phyloP scores from a whole-genome alignment of 352 stramenopile species.

The Globisporangium megalacanthum region DNA sequence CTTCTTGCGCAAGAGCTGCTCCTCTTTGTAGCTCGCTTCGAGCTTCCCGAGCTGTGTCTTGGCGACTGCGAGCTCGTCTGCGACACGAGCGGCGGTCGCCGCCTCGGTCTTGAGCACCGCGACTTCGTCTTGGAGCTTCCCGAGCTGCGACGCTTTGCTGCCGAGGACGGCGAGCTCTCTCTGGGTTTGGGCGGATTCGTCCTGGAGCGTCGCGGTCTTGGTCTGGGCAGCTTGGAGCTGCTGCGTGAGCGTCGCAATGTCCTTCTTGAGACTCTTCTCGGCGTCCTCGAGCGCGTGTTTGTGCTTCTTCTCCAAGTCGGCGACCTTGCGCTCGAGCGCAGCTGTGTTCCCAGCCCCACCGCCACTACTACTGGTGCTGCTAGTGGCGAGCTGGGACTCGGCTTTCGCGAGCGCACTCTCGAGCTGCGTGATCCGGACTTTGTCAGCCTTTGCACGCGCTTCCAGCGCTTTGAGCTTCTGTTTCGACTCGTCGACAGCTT shows the following conservation, averaged over 20 bases:
- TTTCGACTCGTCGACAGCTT: conserved; percentile 51
- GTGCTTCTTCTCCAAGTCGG: conserved; percentile 76
- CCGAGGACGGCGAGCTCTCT: conserved; percentile 40
- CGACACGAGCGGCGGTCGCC: conserved; percentile 40
- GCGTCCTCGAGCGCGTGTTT: conserved; percentile 61
- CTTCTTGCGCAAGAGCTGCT: conserved; percentile 90
- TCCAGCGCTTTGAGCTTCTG: conserved; percentile 76
- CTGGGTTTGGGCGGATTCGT: conserved; percentile 40
- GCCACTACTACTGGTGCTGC: conserved; percentile 3
- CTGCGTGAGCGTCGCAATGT: conserved; percentile 34
- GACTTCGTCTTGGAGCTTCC: conserved; percentile 62
- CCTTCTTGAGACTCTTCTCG: conserved; percentile 46
- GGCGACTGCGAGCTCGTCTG: conserved; percentile 29
- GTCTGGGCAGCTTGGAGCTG: conserved; percentile 49
- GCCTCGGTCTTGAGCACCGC: conserved; percentile 40
- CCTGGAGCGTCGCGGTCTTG: conserved; percentile 34
- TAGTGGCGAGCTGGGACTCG: conserved; percentile 26
- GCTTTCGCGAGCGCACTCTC: conserved; percentile 55
- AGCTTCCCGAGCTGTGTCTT: conserved; percentile 40
- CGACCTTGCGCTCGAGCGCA: conserved; percentile 52
- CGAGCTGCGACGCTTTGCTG: conserved; percentile 46
- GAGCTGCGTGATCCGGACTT: conserved; percentile 73
- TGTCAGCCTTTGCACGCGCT: conserved; percentile 55
- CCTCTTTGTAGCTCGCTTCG: conserved; percentile 79
- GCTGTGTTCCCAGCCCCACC: conserved; percentile 15